These are phyloP conservation scores for Xylaria multiplex DNA, from an alignment of 2,329 filamentous ascomycete species.

Conservation along the genomic window DNA sequence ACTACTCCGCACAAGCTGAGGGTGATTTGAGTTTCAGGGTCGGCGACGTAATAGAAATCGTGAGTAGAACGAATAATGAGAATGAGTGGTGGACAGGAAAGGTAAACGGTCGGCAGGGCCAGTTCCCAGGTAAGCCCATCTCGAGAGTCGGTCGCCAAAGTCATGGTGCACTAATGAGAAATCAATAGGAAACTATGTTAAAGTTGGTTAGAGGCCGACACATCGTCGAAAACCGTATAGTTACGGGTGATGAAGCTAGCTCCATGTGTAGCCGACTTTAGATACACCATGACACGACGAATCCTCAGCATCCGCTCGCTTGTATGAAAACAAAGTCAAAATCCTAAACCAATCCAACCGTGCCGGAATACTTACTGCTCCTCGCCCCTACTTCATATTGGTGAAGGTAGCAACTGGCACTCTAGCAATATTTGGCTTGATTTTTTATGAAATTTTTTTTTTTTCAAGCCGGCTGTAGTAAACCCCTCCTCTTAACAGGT, in stretches of 20 bases:
- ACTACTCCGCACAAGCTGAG: conserved; percentile 94
- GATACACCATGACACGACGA: conserved; percentile 17
- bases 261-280: neutral
- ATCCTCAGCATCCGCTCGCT: neutral
- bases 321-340: neutral
- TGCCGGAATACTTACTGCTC: neutral
- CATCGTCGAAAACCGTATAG: conserved; percentile 26
- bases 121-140: conserved; percentile 84
- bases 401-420: neutral
- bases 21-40: conserved; percentile 91
- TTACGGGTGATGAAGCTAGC: conserved; percentile 13
- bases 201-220: conserved; percentile 49
- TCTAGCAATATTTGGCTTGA: neutral
- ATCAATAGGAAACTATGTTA: conserved; percentile 61
- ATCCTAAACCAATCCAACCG: neutral
- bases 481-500: neutral
- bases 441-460: no score
- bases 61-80: conserved; percentile 82
- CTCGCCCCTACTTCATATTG: neutral
- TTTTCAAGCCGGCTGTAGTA: neutral
- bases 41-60: conserved; percentile 90
- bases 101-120: conserved; percentile 81
- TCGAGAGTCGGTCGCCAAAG: neutral
- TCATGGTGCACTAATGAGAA: conserved; percentile 41
- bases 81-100: conserved; percentile 98